Evolutionary conservation across 1,284 basidiomycete species (phyloP).

Genomic region (Phellopilus nigrolimitatus): DNA sequence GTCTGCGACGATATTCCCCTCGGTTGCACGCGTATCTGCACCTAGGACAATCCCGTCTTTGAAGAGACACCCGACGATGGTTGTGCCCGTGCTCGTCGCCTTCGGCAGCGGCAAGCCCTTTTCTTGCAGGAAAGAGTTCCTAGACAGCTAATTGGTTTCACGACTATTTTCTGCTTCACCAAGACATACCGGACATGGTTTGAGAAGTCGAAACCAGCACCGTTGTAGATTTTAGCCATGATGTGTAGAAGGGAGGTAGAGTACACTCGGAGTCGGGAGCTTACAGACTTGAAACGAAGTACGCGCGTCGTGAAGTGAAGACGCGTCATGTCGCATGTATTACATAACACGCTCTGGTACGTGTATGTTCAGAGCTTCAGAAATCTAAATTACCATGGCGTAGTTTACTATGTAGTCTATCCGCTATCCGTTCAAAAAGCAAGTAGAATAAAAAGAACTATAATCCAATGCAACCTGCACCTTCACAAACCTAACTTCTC

Average conservation of each 20-base stretch:
- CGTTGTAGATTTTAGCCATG: conserved; percentile 13
- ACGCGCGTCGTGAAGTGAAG: conserved; percentile 6
- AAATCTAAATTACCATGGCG: neutral
- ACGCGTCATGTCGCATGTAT: too few species aligned
- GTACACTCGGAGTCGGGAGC: neutral
- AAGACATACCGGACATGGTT: conserved; percentile 18
- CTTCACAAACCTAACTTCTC: conserved; percentile 33
- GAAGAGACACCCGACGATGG: conserved; percentile 95
- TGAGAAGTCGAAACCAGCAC: conserved; percentile 19
- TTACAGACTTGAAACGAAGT: neutral
- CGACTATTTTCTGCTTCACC: neutral
- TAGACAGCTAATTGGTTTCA: conserved; percentile 28
- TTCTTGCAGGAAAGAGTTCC: conserved; percentile 76
- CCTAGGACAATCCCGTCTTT: conserved; percentile 93
- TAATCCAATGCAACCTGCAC: neutral
- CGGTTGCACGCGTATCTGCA: conserved; percentile 95
- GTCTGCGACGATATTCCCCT: conserved; percentile 94
- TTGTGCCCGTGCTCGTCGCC: conserved; percentile 95
- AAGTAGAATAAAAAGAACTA: neutral
- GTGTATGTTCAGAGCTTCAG: too few species aligned
- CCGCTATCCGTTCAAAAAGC: too few species aligned
- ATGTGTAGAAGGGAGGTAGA: neutral
- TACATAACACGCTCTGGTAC: too few species aligned
- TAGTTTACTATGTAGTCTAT: too few species aligned
- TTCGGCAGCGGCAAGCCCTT: conserved; percentile 69